Base-by-base conservation (phyloP, 2,329 filamentous ascomycete genomes). In the Myrmaecium sp. region DNA sequence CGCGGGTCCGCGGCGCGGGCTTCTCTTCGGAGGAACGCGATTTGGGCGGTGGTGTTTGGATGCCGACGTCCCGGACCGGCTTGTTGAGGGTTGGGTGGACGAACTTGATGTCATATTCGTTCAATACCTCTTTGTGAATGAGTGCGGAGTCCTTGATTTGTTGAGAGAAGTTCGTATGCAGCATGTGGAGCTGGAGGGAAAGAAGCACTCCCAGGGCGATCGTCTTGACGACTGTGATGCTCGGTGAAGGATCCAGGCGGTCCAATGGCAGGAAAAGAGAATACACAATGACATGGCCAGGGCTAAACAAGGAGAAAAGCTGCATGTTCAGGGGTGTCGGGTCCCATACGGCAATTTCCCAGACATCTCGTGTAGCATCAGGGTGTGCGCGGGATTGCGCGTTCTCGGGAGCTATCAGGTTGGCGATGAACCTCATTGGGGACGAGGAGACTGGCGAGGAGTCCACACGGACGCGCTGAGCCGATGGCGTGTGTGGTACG, bases 51-150 rank as follows among this genome's bases (percentile, higher is more conserved):
- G 41, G 70, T 31, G 76, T 74, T 49, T 95, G 86, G 1, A 78
- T 89, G 5, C 71, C 78, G 2, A 86, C 82, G 42, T 77, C 69
- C 36, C 74, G 61, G 36, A 91, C 79, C 4, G 78, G 61, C 5
- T 77, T 79, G 39, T 91, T 79, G n/a, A 92, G 68, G 7, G 74
- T 67, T 2, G 89, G 89, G 43, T 91, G 82, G 1, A 98, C 89
- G 44, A 77, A 94, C 56, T 98, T 98, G 39, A 72, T 80, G 46
- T 95, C 82, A 46, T 98, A 98, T 54, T 98, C 89, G 47, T 83
- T 75, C 54, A 95, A 64, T 4, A 95, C 86, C 52, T 95, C 80
- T 40, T 77, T 82, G 39, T 92, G 82, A 31, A 98, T 77, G 24
- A 94, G 65, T 2, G 73, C 64, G 2, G 69, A 70, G 49, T 98